phyloP scores from a whole-genome alignment of 140 eudicot genomes.

The Senecio squalidus region DNA sequence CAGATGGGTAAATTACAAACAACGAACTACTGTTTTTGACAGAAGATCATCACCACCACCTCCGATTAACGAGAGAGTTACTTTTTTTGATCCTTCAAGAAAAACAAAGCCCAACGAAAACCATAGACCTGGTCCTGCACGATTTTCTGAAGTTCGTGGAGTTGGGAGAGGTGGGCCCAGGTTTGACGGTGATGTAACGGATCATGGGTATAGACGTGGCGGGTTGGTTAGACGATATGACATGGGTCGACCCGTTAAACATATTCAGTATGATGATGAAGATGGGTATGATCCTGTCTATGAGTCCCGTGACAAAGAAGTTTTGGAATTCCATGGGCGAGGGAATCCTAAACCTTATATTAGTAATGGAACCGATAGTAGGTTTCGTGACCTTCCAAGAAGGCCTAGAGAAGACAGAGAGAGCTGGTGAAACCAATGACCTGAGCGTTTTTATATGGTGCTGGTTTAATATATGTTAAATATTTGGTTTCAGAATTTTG shows the following conservation, averaged over 20 bases:
- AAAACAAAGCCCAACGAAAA: slow-evolving; percentile 22
- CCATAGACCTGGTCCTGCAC: slow-evolving; percentile 21
- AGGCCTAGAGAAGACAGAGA: slow-evolving; percentile 16
- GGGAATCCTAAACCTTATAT: slow-evolving; percentile 5
- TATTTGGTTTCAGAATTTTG: not conserved
- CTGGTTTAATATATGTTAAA: not conserved
- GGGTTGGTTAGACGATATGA: slow-evolving; percentile 22
- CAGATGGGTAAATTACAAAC: slow-evolving; percentile 21
- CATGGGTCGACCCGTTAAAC: slow-evolving; percentile 13
- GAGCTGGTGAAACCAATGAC: slow-evolving; percentile 15
- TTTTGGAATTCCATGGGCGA: slow-evolving; percentile 23
- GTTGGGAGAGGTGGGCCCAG: slow-evolving; percentile 19
- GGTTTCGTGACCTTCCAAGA: slow-evolving; percentile 25
- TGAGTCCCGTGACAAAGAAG: slow-evolving; percentile 26
- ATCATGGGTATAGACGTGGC: slow-evolving; percentile 25
- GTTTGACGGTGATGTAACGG: slow-evolving; percentile 16
- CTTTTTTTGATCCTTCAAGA: slow-evolving; percentile 20
- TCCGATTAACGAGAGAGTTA: slow-evolving; percentile 17
- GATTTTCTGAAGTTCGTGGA: slow-evolving; percentile 23
- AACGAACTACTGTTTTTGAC: slow-evolving; percentile 11
- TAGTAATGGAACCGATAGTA: slow-evolving; percentile 15
- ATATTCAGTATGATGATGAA: slow-evolving; percentile 17
- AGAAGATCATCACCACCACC: slow-evolving; percentile 26
- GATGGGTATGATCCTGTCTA: slow-evolving; percentile 12
- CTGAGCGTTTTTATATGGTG: not conserved